Base-by-base conservation (phyloP, 1,284 basidiomycete species). In the Athelia sp. region DNA sequence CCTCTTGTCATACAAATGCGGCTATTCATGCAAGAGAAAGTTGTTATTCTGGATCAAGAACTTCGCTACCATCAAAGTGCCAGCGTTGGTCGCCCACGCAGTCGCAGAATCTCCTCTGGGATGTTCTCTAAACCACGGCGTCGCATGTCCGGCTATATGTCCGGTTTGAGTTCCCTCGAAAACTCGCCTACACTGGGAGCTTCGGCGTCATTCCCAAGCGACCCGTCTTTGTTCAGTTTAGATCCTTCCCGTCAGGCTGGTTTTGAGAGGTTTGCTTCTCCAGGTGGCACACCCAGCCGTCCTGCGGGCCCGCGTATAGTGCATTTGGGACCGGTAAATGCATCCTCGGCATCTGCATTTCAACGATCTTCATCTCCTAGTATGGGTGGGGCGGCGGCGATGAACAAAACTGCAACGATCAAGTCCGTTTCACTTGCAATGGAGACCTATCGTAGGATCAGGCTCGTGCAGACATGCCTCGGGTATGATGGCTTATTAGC, bases 1-100 rank as follows among this genome's bases (percentile, higher is more conserved):
- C 86, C 88, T 0, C 70, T 92, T 15, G 68, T 77, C 47, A 66
- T 88, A 13, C 82, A 87, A 52, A 70, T 90, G 61, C 79, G 82
- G 15, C 66, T 79, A 2, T 78, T 83, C 50, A 72, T 82, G 22
- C 78, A 81, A 54, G 82, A 84, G 60, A 84, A 82, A 55, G 67
- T 82, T 1, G 66, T 74, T 0, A 58, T 67, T 10, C 63, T 87
- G 3, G 72, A 81, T 53, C 65, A 73, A 38, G 72, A 79, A 38
- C 67, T 84, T 6, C 69, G 66, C 42, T 54, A 56, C 15, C 64
- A 68, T 49, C 61, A 60, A 15, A 53, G 52, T 14, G 53, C 50
- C 3, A 51, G 56, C 34, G 64, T 54, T 42, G 60, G 65, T 40
- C 65, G 66, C 31, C 60, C 64, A 14, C 66, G 64, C 23, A 67